Percentiles rank a stretch among this genome's conserved stretches.
Evolutionary conservation across 345 rosid species (phyloP).

Genomic region (Tarenaya hassleriana): DNA sequence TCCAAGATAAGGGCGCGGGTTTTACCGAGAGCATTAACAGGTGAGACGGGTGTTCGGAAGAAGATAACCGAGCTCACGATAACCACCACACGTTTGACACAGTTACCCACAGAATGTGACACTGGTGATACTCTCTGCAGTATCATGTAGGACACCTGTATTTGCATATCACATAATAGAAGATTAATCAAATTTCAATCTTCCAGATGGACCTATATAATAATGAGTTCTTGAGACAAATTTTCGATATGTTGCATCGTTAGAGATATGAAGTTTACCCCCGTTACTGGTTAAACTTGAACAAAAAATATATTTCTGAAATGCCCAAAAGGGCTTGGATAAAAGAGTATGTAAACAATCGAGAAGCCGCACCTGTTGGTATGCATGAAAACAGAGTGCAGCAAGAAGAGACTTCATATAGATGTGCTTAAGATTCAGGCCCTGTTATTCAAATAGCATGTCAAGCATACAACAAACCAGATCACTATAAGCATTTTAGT

Average conservation of each 20-base stretch:
- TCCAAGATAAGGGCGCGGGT: background rate
- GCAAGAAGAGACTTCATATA: constrained; percentile 61
- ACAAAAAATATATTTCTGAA: too few species aligned
- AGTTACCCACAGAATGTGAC: constrained; percentile 95
- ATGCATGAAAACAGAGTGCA: constrained; percentile 92
- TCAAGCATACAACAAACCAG: constrained; percentile 14
- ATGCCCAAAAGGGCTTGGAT: too few species aligned
- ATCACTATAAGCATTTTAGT: background rate
- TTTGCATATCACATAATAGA: background rate
- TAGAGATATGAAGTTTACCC: too few species aligned
- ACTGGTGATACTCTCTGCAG: constrained; percentile 95
- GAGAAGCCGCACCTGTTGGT: constrained; percentile 70
- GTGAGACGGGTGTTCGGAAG: constrained; percentile 80
- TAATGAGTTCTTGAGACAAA: too few species aligned
- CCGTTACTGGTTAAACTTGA: too few species aligned
- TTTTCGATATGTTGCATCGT: too few species aligned
- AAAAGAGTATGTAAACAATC: background rate
- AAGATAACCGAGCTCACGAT: constrained; percentile 96
- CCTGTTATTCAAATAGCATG: constrained; percentile 36
- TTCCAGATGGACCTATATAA: too few species aligned
- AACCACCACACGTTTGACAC: constrained; percentile 98
- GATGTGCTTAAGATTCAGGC: constrained; percentile 65
- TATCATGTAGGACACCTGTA: constrained; percentile 95
- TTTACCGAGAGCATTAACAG: constrained; percentile 79
- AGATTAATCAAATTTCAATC: background rate